Conservation (phyloP, 805 yeast genomes). For the Cyberlindnera meyerae region DNA sequence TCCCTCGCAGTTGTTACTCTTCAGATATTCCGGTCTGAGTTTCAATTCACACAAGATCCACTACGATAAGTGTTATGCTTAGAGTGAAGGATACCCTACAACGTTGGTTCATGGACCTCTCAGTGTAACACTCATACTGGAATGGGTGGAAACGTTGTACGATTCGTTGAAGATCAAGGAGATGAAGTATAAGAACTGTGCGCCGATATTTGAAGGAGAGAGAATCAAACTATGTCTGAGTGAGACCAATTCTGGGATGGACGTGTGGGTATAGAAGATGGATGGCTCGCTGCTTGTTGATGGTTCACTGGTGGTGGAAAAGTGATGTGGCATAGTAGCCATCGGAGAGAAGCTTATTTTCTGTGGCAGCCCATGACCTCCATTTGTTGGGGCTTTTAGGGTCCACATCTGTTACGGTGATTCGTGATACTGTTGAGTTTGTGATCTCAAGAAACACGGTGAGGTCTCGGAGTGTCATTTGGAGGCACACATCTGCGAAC, state of each 20-base stretch:
- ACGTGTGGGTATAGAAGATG: constrained; percentile 21
- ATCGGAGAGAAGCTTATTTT: constrained; percentile 21
- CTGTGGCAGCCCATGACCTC: constrained; percentile 44
- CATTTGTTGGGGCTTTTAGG: constrained; percentile 43
- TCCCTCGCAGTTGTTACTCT: constrained; percentile 41
- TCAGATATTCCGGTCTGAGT: constrained; percentile 69
- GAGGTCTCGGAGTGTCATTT: constrained; percentile 37
- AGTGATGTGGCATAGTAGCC: not conserved
- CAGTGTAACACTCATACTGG: constrained; percentile 53
- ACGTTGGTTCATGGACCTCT: constrained; percentile 81
- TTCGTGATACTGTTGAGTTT: not conserved
- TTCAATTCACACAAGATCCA: constrained; percentile 85
- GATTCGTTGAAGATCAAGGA: constrained; percentile 18
- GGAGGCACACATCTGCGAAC: constrained; percentile 20
- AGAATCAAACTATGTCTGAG: constrained; percentile 22
- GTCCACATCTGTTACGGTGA: constrained; percentile 45
- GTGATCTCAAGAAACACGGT: constrained; percentile 30
- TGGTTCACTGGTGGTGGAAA: not conserved
- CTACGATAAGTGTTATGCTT: constrained; percentile 55
- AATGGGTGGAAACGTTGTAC: constrained; percentile 37
- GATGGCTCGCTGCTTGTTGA: constrained; percentile 12
- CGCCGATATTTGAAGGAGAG: constrained; percentile 37
- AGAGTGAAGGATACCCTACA: constrained; percentile 54
- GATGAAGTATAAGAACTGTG: constrained; percentile 40
- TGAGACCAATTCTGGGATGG: constrained; percentile 5